A percentile compares a stretch with the other conserved stretches of the same genome.
phyloP scores from a whole-genome alignment of 2,329 filamentous ascomycete genomes.

The Leptographium galeiforme region DNA sequence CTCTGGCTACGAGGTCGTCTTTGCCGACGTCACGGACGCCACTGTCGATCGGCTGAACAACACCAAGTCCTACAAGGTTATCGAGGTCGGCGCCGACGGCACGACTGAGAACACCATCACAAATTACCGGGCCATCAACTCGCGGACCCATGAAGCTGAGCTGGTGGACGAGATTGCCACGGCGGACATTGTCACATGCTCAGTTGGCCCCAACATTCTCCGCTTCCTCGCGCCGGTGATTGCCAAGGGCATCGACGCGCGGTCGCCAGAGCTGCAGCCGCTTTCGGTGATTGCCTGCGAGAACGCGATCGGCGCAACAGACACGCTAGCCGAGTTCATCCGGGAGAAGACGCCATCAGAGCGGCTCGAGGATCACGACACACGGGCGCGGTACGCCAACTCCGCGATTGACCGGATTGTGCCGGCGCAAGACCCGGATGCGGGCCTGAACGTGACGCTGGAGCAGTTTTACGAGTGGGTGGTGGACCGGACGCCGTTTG shows the following conservation, averaged over 20 bases:
- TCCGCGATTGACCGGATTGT: constrained; percentile 98
- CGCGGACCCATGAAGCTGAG: constrained; percentile 67
- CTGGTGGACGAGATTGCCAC: constrained; percentile 75
- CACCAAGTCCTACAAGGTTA: constrained; percentile 71
- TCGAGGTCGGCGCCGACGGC: constrained; percentile 77
- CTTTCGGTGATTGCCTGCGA: constrained; percentile 93
- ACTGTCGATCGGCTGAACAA: constrained; percentile 71
- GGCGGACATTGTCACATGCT: constrained; percentile 88
- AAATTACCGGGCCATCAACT: constrained; percentile 97
- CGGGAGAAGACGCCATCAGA: constrained; percentile 58
- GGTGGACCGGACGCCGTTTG: constrained; percentile 77
- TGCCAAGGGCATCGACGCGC: constrained; percentile 78
- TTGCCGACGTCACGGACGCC: constrained; percentile 81
- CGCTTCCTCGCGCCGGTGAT: constrained; percentile 94
- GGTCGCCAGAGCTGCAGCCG: constrained; percentile 51
- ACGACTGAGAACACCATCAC: constrained; percentile 72
- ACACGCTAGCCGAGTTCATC: constrained; percentile 73
- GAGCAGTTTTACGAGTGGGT: constrained; percentile 99
- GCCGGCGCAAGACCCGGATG: constrained; percentile 68
- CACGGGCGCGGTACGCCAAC: constrained; percentile 84
- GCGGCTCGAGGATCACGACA: constrained; percentile 53
- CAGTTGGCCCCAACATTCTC: constrained; percentile 89
- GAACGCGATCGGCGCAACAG: constrained; percentile 91
- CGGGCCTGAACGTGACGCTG: constrained; percentile 81
- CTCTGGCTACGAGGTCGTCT: constrained; percentile 90